These are phyloP conservation scores for Schizochytrium sp. DNA, from an alignment of 108 stramenopile genomes.

Conservation along the genomic window DNA sequence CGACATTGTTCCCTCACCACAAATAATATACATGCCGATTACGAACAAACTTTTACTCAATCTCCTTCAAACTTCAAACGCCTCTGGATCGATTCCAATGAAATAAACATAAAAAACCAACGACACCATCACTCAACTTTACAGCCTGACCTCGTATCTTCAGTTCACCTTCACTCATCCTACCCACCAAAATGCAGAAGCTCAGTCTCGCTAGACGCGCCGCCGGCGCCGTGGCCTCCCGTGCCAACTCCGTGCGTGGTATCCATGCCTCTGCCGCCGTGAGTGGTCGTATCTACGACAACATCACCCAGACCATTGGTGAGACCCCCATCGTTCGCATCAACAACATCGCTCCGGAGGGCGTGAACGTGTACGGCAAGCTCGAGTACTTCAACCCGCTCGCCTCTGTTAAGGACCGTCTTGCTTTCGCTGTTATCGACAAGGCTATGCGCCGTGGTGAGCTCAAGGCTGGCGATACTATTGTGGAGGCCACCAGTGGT, in stretches of 20 bases:
- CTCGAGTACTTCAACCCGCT: conserved; percentile 87
- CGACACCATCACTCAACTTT: not conserved
- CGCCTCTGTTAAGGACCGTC: conserved; percentile 91
- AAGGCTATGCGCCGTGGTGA: conserved; percentile 87
- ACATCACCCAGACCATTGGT: conserved; percentile 54
- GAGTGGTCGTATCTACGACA: conserved; percentile 25
- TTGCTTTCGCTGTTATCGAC: conserved; percentile 83
- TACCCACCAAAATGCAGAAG: not conserved
- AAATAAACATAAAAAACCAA: not conserved
- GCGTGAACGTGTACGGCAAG: conserved; percentile 84
- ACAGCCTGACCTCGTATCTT: not conserved
- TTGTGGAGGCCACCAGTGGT: conserved; percentile 88
- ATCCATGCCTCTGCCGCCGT: conserved; percentile 1
- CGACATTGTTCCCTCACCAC: too few species aligned
- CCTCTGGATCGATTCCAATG: too few species aligned
- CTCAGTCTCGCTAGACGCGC: not conserved
- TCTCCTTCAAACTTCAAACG: too few species aligned
- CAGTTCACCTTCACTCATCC: not conserved
- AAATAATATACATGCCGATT: too few species aligned
- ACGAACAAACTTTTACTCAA: too few species aligned
- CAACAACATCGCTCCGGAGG: conserved; percentile 70
- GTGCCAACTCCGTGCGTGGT: not conserved
- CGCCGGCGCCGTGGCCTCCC: not conserved
- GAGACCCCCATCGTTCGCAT: conserved; percentile 63
- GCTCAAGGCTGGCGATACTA: conserved; percentile 76